Conservation (phyloP, 768 basidiomycete species). For the Rhodosporidiobolus odoratus region DNA sequence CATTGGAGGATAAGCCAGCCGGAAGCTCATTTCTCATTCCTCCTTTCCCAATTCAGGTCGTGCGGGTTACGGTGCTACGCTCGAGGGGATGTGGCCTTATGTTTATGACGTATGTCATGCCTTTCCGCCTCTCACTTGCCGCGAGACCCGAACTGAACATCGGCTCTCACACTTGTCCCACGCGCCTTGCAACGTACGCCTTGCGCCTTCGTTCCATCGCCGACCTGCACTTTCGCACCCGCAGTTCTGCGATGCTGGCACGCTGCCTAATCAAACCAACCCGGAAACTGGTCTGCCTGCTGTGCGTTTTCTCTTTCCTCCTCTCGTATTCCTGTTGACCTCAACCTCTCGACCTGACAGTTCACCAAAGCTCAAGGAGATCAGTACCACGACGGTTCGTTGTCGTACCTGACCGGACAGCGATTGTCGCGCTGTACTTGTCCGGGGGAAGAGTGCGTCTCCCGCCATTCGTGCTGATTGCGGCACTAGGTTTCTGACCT, state of each 20-base stretch:
- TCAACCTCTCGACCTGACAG: not conserved
- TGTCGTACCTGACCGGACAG: conserved; percentile 85
- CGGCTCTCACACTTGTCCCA: conserved; percentile 2
- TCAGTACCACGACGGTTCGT: conserved; percentile 51
- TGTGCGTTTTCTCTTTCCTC: not conserved
- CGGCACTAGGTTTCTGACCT: no score
- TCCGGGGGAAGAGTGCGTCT: conserved; percentile 56
- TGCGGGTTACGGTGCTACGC: conserved; percentile 36
- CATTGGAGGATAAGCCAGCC: no score
- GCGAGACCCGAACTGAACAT: not conserved
- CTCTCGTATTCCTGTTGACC: not conserved
- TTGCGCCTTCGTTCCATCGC: not conserved
- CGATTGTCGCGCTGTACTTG: conserved; percentile 85
- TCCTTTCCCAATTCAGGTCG: conserved; percentile 6
- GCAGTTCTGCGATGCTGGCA: conserved; percentile 76
- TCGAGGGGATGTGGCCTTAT: conserved; percentile 8
- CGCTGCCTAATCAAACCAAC: conserved; percentile 66
- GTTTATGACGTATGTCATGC: not conserved
- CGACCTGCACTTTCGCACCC: not conserved
- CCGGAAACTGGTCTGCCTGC: not conserved
- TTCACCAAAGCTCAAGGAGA: conserved; percentile 61
- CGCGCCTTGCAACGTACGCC: not conserved
- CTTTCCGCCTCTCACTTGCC: not conserved
- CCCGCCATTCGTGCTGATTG: not conserved
- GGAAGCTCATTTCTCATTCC: no score